phyloP scores from a whole-genome alignment of 176 grass and related monocot genomes.

The Zoysia japonica region DNA sequence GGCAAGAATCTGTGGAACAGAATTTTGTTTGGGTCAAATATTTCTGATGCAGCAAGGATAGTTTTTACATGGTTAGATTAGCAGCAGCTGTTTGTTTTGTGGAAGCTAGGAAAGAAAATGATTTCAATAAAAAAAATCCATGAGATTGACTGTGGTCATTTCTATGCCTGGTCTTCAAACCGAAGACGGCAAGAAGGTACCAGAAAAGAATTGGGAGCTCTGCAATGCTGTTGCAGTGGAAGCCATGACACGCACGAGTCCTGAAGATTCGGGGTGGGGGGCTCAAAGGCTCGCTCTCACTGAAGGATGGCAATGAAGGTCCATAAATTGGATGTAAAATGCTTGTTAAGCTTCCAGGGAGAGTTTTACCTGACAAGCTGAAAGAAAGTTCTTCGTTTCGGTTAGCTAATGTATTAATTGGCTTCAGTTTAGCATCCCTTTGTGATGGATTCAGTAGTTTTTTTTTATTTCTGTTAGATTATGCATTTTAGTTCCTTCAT shows the following conservation, averaged over 20 bases:
- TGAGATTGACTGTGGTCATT: not conserved
- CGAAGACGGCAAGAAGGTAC: not conserved
- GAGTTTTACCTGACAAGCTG: too few species aligned
- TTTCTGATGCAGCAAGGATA: not conserved
- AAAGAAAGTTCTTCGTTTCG: not conserved
- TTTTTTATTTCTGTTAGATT: not conserved
- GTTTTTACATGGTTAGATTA: not conserved
- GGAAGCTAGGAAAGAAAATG: not conserved
- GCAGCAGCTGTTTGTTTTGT: not conserved
- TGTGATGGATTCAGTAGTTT: not conserved
- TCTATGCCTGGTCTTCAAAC: not conserved
- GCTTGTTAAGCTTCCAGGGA: too few species aligned
- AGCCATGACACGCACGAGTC: too few species aligned
- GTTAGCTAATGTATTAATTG: not conserved
- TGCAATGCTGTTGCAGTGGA: too few species aligned
- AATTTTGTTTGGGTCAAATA: not conserved
- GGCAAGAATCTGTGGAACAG: too few species aligned
- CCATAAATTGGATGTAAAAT: not conserved
- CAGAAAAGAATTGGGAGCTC: not conserved
- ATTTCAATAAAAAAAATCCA: not conserved
- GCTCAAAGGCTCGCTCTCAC: not conserved
- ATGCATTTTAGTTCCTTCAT: not conserved
- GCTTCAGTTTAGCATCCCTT: not conserved
- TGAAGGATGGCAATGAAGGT: not conserved
- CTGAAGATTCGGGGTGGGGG: too few species aligned